Conservation (phyloP, 1,284 basidiomycete species). For the Amylostereum areolatum region DNA sequence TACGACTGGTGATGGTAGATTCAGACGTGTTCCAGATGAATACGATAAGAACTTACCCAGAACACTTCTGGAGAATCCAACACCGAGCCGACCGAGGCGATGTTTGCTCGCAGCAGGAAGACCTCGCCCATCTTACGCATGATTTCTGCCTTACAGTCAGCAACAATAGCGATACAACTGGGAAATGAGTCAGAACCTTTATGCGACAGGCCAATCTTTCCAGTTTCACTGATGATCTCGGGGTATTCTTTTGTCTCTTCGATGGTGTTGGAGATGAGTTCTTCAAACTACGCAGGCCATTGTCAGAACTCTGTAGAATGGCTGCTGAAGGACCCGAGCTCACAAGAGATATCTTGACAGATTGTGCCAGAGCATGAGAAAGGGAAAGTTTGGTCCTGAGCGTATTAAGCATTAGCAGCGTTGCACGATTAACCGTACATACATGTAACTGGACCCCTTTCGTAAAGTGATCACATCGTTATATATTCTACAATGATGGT, state of each 20-base stretch:
- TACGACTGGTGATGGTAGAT: slow-evolving; percentile 60
- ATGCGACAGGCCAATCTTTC: slow-evolving; percentile 87
- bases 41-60: slow-evolving; percentile 56
- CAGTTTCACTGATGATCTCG: slow-evolving; percentile 88
- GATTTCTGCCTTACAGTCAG: slow-evolving; percentile 55
- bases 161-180: background rate
- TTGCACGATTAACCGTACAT: slow-evolving; percentile 24
- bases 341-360: slow-evolving; percentile 92
- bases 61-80: slow-evolving; percentile 95
- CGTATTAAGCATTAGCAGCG: slow-evolving; percentile 13
- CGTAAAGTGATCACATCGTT: slow-evolving; percentile 97
- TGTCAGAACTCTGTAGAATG: too few species aligned
- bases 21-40: slow-evolving; percentile 6
- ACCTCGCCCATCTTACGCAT: slow-evolving; percentile 97
- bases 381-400: slow-evolving; percentile 90
- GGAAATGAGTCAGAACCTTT: slow-evolving; percentile 41
- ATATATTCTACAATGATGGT: slow-evolving; percentile 65
- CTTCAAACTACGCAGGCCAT: slow-evolving; percentile 88
- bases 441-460: slow-evolving; percentile 95
- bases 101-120: slow-evolving; percentile 91
- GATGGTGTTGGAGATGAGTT: slow-evolving; percentile 88
- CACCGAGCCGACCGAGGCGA: slow-evolving; percentile 93
- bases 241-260: slow-evolving; percentile 97
- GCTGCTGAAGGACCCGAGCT: too few species aligned
- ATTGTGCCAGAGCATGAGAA: slow-evolving; percentile 93